Base-by-base conservation (phyloP, 768 basidiomycete species). In the Amanita fuliginea region DNA sequence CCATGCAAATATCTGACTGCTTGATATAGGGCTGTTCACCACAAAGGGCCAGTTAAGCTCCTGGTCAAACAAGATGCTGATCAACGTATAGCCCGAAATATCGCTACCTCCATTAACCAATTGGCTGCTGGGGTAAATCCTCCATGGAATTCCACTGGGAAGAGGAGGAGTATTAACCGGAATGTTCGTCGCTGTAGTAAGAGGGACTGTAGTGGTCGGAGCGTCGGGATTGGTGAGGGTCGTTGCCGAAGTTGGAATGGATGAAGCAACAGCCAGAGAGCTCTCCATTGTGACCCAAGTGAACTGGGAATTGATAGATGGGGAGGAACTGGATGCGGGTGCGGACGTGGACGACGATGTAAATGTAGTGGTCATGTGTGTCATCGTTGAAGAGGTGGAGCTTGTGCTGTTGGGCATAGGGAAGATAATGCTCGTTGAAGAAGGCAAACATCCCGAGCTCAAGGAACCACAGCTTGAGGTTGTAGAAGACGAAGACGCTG, bases 1-100 rank as follows among this genome's bases (percentile, higher is more conserved):
- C 58, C 73, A 83, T 10, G 75, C 78, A 59, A 97, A 87, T 37
- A 98, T 72, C 67, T 97, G 89, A 42, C 74, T 81, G 2, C 78
- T 71, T 0, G 86, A 75, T 48, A 81, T 69, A 6, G 64, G 51
- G 52, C 70, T 79, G 11, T 55, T 54, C 35, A 80, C 77, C 3
- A 92, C 85, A 55, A 81, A 88, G 0, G 56, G 16, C 91, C 91
- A 94, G 50, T 73, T 74, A 52, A 93, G 67, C 19, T 51, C 57
- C 3, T 57, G 41, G 47, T 78, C 72, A 63, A 90, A 84, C 53
- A 88, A 57, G 35, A 94, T 57, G 46, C 75, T 83, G 61, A 91
- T 76, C 52, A 81, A 52, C 9, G 72, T 69, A 51, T 67, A 75
- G 0, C 63, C 71, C 11, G 40, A 47, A 26, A 77, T 51, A 53